Evolutionary conservation across 208 protist species (phyloP), one percentile per base, ranked within the genome.

Genomic region (Tritrichomonas foetus): DNA sequence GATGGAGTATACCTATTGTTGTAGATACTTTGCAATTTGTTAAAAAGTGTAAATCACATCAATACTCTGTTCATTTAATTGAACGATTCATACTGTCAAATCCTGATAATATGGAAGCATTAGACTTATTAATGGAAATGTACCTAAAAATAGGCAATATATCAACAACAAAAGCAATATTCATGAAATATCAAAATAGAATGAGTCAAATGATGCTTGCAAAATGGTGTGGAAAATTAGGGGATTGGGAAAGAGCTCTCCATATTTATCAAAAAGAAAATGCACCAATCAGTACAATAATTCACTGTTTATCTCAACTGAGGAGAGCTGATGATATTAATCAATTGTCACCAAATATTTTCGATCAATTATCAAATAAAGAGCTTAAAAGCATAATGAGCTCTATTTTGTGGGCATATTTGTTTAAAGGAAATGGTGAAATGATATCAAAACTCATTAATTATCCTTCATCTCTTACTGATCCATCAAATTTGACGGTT

Each of bases 181-280:
- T 89, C 13, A 36, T 53, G 33, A 8, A 89, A 20, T 22, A 25
- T n/a, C 33, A 89, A 89, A 36, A 57, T 25, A 57, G 14, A 39
- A 27, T 89, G 20, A 36, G 44, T 47, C 1, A 78, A 47, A 33
- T 33, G 33, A 47, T 5, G 16, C 20, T 33, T 78, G 74, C 74
- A 53, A 53, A 44, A 53, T 84, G 36, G 74, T 53, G 39, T 84
- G 74, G 36, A 84, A 39, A 13, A 47, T 53, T 84, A 53, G 74
- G 74, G 1, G 74, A 84, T 47, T 84, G 74, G 74, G n/a, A 84
- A 25, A 84, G 53, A n/a, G 74, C 74, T 53, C 39, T 84, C 25
- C 41, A 84, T n/a, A 47, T 84, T 47, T 84, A 84, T 39, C 47
- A 82, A 39, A 49, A 82, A 82, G 41, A 50, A 47, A 47, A 39